Evolutionary conservation across 257 asterid species (phyloP), one percentile per base, ranked within the genome.

Genomic region (Capsicum baccatum): DNA sequence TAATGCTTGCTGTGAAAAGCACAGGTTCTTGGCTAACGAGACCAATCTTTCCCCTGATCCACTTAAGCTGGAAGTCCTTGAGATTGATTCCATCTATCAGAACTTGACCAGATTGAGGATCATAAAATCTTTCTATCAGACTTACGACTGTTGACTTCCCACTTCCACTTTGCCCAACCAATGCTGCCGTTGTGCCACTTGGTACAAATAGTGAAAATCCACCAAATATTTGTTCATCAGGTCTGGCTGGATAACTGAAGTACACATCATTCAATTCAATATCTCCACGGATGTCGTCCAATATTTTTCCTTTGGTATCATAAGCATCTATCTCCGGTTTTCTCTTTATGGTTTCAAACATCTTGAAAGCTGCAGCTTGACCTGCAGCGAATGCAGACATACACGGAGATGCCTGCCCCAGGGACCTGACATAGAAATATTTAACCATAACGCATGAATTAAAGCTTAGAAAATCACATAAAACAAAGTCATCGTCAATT

Each of bases 121-220:
- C 98, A 62, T 95, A 95, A 83, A 95, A 93, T 68, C 98, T 90
- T 89, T 95, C 97, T 5, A 92, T 86, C 87, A 95, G 84, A 83
- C 97, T 93, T 68, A 93, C 87, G 70, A 93, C 97, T 0, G 98
- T 95, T 6, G 98, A 95, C 84, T 95, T 95, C 52, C 97, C 98
- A 58, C 98, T 93, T 67, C 98, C 97, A 69, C 98, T 95, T 83
- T 93, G 97, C 14, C 98, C 98, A 64, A 95, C 97, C 90, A 95
- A 88, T 2, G 97, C 98, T 1, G 97, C 90, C 9, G 98, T 92
- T n/a, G 94, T 89, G 44, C 96, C 98, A 9, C 87, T 89, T 4
- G 94, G 89, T 79, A 95, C 92, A 79, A 16, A 84, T 42, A 93
- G 83, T 37, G 97, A 92, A 87, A 95, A 92, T 13, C 96, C 97